A percentile compares a stretch with the other conserved stretches of the same genome.
phyloP scores from a whole-genome alignment of 768 basidiomycete genomes.

The Mycena galopus region DNA sequence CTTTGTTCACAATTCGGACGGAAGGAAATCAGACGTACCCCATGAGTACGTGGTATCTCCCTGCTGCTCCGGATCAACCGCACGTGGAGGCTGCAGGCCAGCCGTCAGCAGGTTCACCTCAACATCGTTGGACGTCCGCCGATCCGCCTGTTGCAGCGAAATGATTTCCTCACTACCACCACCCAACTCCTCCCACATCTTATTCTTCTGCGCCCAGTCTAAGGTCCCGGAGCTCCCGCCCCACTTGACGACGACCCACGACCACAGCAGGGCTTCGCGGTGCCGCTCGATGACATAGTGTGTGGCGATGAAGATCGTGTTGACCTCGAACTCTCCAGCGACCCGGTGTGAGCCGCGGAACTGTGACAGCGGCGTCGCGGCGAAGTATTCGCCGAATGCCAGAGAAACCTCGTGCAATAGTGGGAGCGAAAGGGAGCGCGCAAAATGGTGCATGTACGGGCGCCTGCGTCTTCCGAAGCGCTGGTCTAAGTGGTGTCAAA shows the following conservation, averaged over 20 bases:
- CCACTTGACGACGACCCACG: constrained; percentile 50
- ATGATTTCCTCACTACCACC: constrained; percentile 28
- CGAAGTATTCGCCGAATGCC: constrained; percentile 47
- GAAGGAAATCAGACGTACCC: constrained; percentile 14
- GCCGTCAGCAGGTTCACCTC: constrained; percentile 33
- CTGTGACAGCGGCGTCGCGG: constrained; percentile 44
- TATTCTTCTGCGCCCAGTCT: constrained; percentile 30
- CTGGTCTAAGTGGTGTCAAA: constrained; percentile 25
- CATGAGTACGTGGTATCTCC: constrained; percentile 22
- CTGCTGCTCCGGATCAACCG: not conserved
- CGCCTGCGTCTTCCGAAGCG: constrained; percentile 55
- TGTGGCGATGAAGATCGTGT: constrained; percentile 47
- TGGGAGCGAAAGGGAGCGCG: constrained; percentile 49
- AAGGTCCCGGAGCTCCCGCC: constrained; percentile 30
- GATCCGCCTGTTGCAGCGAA: constrained; percentile 11
- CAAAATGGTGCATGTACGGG: constrained; percentile 57
- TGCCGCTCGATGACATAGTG: constrained; percentile 52
- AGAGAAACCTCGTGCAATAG: constrained; percentile 50
- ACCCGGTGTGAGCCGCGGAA: constrained; percentile 48
- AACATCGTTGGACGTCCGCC: constrained; percentile 25
- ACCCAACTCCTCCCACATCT: constrained; percentile 49
- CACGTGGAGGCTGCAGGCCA: constrained; percentile 16
- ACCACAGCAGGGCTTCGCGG: constrained; percentile 53
- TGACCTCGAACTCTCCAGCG: constrained; percentile 45
- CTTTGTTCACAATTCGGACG: not conserved